phyloP scores from a whole-genome alignment of 2,329 filamentous ascomycete genomes.

The Purpureocillium lavendulum region DNA sequence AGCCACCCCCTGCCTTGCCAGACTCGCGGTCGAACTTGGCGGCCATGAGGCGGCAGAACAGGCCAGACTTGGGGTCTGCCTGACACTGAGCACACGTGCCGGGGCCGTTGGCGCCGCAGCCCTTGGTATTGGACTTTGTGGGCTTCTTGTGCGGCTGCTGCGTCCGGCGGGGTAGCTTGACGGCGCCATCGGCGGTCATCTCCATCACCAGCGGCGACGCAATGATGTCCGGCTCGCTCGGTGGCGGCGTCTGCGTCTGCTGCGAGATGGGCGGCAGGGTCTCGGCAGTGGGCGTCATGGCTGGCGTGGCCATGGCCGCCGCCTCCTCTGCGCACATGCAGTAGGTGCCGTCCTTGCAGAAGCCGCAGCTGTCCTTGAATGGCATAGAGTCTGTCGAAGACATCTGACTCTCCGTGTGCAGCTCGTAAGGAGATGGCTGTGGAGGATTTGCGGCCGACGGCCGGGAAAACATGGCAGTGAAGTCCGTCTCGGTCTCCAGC shows the following conservation, averaged over 20 bases:
- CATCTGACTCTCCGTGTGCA: slow-evolving; percentile 14
- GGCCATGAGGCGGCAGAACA: slow-evolving; percentile 76
- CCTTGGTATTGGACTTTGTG: slow-evolving; percentile 20
- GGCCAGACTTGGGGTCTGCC: slow-evolving; percentile 67
- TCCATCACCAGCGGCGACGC: slow-evolving; percentile 45
- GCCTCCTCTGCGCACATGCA: slow-evolving; percentile 67
- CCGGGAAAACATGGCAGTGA: slow-evolving; percentile 56
- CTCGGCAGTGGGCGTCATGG: slow-evolving; percentile 28
- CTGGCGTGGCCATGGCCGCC: slow-evolving; percentile 27
- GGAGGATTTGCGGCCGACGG: slow-evolving; percentile 14
- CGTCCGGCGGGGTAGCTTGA: slow-evolving; percentile 46
- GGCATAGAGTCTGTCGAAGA: slow-evolving; percentile 28
- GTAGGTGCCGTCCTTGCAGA: slow-evolving; percentile 74
- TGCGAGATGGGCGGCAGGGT: slow-evolving; percentile 31
- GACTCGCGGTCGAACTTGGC: slow-evolving; percentile 47
- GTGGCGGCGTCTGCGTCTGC: slow-evolving; percentile 49
- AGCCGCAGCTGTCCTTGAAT: slow-evolving; percentile 65
- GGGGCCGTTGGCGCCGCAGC: slow-evolving; percentile 60
- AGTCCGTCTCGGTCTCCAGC: slow-evolving; percentile 64
- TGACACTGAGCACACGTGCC: slow-evolving; percentile 74
- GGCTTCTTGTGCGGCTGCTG: slow-evolving; percentile 14
- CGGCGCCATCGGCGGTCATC: slow-evolving; percentile 49
- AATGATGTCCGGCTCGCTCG: slow-evolving; percentile 52
- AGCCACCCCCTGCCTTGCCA: slow-evolving; percentile 32
- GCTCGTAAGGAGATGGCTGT: slow-evolving; percentile 3